Conservation (phyloP, 495 filamentous ascomycete species). For the Hypomontagnella monticulosa region DNA sequence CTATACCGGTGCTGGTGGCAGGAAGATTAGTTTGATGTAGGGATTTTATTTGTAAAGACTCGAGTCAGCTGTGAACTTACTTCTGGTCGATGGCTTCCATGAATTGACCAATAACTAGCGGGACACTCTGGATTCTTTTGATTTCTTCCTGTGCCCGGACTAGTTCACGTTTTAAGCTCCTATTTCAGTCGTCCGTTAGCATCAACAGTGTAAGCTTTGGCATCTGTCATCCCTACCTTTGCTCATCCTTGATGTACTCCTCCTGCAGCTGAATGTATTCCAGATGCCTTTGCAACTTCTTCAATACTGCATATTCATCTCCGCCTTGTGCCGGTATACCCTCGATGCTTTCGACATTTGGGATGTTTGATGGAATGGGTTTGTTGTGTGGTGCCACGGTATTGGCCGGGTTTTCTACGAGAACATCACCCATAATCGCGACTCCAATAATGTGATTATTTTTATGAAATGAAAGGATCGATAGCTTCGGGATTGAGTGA, state of each 20-base stretch:
- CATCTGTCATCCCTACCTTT: conserved; percentile 67
- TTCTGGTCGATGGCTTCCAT: conserved; percentile 99
- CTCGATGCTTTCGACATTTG: conserved; percentile 88
- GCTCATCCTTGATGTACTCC: conserved; percentile 99
- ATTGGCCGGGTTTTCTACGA: conserved; percentile 81
- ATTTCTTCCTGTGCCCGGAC: conserved; percentile 99
- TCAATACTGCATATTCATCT: conserved; percentile 94
- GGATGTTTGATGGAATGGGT: conserved; percentile 80
- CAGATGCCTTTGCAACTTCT: conserved; percentile 93
- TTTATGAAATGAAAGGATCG: neutral
- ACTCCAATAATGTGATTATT: conserved; percentile 7
- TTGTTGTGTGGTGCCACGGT: conserved; percentile 78
- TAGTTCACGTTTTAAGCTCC: conserved; percentile 95
- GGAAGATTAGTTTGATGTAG: conserved; percentile 7
- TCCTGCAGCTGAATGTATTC: conserved; percentile 99
- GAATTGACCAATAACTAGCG: conserved; percentile 97
- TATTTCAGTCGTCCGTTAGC: conserved; percentile 49
- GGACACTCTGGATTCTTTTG: conserved; percentile 98
- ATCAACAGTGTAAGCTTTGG: neutral
- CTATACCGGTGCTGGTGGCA: conserved; percentile 86
- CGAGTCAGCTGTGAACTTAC: conserved; percentile 59
- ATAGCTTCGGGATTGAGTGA: neutral
- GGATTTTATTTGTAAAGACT: neutral
- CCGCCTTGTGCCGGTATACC: conserved; percentile 80
- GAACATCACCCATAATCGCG: conserved; percentile 79